Base-by-base conservation (phyloP, 768 basidiomycete species). In the Mycena galopus region DNA sequence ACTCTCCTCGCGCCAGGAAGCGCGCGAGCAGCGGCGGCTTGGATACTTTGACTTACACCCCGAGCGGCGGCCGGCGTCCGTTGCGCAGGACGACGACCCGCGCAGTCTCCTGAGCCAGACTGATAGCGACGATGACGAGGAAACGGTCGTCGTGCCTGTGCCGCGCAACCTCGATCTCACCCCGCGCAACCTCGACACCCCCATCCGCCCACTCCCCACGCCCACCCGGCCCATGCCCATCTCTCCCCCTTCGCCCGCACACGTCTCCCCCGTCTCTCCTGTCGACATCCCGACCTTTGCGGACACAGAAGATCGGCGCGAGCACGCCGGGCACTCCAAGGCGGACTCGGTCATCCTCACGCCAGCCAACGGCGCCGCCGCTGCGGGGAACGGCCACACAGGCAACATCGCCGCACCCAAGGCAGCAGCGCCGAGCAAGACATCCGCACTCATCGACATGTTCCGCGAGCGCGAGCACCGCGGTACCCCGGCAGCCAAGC, bases 21-120 rank as follows among this genome's bases (percentile, higher is more conserved):
- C 82, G 5, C 80, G 80, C 58, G 77, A 81, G 56, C 85, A 86
- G 74, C 81, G 84, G 55, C 86, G 92, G 21, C 62, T 90, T 30
- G 91, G 92, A 0, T 95, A 95, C 79, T 95, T 95, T 78, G 93
- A 94, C 78, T 76, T 94, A 17, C 93, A 95, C 78, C 93, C 93
- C 14, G 93, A 94, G 55, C 86, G 93, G 55, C 83, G 91, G 44
- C 87, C 87, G 25, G 30, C 58, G 6, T 68, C 75, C 4, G 71
- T 76, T n/a, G 73, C 75, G 25, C 77, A 78, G 21, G 80, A 84
- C 11, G 85, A 84, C 42, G 71, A 72, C 14, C 83, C 84, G 35
- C 80, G 84, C 10, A 80, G 79, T 65, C 76, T 86, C n/a, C 83
- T 81, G 4, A 79, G 79, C 47, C 82, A 84, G 72, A 77, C 69